Percentiles rank a stretch among this genome's conserved stretches.
These are phyloP conservation scores for Oenanthe sinensis DNA, from an alignment of 129 eudicot species.

Conservation along the genomic window DNA sequence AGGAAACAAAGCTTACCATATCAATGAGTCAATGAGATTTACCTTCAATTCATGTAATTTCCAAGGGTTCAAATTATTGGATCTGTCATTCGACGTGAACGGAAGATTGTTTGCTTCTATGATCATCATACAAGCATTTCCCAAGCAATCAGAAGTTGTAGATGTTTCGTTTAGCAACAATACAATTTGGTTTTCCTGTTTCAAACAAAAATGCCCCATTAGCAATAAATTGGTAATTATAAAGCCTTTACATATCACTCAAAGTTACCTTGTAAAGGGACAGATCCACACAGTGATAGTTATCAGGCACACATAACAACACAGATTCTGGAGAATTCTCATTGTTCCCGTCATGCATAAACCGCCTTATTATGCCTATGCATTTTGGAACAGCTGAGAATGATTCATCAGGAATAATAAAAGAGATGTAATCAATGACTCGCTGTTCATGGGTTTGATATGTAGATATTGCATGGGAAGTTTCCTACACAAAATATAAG, in stretches of 20 bases:
- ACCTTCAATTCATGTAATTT: conserved; percentile 63
- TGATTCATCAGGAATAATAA: conserved; percentile 68
- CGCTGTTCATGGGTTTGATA: conserved; percentile 24
- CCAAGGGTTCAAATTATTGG: conserved; percentile 43
- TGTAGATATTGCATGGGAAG: conserved; percentile 19
- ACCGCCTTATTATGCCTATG: conserved; percentile 57
- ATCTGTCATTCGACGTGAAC: conserved; percentile 45
- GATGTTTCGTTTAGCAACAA: conserved; percentile 48
- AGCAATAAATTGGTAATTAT: not conserved
- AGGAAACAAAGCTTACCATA: not conserved
- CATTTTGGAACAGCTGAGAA: conserved; percentile 51
- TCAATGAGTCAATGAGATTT: not conserved
- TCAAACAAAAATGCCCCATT: not conserved
- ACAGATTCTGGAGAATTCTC: conserved; percentile 47
- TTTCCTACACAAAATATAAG: conserved; percentile 38
- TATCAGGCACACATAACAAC: conserved; percentile 57
- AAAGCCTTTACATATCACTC: not conserved
- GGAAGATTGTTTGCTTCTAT: conserved; percentile 65
- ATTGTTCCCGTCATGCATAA: conserved; percentile 29
- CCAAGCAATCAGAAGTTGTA: conserved; percentile 53
- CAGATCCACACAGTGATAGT: conserved; percentile 67
- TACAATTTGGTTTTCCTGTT: conserved; percentile 87
- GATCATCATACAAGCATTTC: conserved; percentile 72
- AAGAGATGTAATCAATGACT: conserved; percentile 47
- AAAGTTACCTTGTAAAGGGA: conserved; percentile 69